Conservation (phyloP, 345 rosid genomes). For the Brassica rapa region DNA sequence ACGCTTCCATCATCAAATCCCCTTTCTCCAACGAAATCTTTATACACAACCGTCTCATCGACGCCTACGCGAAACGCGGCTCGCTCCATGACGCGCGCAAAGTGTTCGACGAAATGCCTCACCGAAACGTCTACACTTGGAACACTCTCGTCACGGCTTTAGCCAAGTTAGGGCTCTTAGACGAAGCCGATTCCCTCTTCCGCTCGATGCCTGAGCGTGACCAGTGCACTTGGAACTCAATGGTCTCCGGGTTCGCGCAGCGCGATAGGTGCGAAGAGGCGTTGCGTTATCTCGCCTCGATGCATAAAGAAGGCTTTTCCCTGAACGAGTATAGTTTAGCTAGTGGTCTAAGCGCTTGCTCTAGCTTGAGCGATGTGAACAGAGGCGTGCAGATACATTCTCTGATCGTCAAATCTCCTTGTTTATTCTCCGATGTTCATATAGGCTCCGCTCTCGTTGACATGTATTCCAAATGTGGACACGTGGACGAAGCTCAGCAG, state of each 20-base stretch:
- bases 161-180: conserved; percentile 52
- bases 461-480: conserved; percentile 79
- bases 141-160: conserved; percentile 57
- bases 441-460: conserved; percentile 85
- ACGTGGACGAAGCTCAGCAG: conserved; percentile 51
- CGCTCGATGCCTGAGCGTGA: conserved; percentile 59
- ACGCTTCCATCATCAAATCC: conserved; percentile 62
- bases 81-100: conserved; percentile 51
- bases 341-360: conserved; percentile 73
- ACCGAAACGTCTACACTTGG: conserved; percentile 67
- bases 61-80: conserved; percentile 64
- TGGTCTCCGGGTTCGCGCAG: conserved; percentile 73
- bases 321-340: conserved; percentile 66
- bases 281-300: conserved; percentile 51
- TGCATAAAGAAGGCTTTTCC: conserved; percentile 58
- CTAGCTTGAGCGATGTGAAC: conserved; percentile 49
- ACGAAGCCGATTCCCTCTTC: conserved; percentile 59
- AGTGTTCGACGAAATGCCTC: conserved; percentile 72
- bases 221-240: conserved; percentile 82
- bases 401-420: conserved; percentile 53
- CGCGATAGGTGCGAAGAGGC: conserved; percentile 65
- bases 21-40: conserved; percentile 52
- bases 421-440: conserved; percentile 51
- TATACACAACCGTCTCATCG: conserved; percentile 70
- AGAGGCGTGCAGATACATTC: conserved; percentile 73